These are phyloP conservation scores for Mycena latifolia DNA, from an alignment of 768 basidiomycete genomes.

Conservation along the genomic window DNA sequence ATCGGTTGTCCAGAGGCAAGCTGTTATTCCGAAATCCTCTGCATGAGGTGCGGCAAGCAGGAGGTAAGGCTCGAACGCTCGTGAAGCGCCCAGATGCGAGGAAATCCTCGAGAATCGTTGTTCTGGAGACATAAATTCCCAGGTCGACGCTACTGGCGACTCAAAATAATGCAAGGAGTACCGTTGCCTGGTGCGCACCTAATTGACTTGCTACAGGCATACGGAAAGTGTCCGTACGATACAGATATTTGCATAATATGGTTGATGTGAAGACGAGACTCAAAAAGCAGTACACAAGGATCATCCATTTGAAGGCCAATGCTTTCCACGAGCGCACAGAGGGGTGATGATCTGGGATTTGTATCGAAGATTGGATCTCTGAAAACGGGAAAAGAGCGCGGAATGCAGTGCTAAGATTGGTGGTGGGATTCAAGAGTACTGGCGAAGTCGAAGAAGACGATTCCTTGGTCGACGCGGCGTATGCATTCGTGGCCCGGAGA, in stretches of 20 bases:
- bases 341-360: slow-evolving; percentile 36
- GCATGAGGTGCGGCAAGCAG: slow-evolving; percentile 38
- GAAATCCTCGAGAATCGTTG: slow-evolving; percentile 53
- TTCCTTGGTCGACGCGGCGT: slow-evolving; percentile 16
- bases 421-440: slow-evolving; percentile 25
- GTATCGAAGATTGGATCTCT: slow-evolving; percentile 21
- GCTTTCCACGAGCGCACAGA: slow-evolving; percentile 42
- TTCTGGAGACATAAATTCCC: slow-evolving; percentile 43
- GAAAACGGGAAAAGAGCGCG: slow-evolving; percentile 32
- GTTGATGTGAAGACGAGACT: slow-evolving; percentile 54
- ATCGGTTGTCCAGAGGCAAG: slow-evolving; percentile 64
- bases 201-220: neutral
- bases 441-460: slow-evolving; percentile 14
- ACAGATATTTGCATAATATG: slow-evolving; percentile 42
- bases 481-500: slow-evolving; percentile 42
- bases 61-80: slow-evolving; percentile 52
- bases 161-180: neutral
- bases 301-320: slow-evolving; percentile 47
- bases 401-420: slow-evolving; percentile 26
- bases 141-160: slow-evolving; percentile 32
- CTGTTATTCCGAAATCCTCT: slow-evolving; percentile 47
- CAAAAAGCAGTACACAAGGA: slow-evolving; percentile 55
- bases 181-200: neutral
- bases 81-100: slow-evolving; percentile 41
- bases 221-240: neutral